Evolutionary conservation across 768 basidiomycete genomes (phyloP).

Genomic region (Leucosporidium scottii): DNA sequence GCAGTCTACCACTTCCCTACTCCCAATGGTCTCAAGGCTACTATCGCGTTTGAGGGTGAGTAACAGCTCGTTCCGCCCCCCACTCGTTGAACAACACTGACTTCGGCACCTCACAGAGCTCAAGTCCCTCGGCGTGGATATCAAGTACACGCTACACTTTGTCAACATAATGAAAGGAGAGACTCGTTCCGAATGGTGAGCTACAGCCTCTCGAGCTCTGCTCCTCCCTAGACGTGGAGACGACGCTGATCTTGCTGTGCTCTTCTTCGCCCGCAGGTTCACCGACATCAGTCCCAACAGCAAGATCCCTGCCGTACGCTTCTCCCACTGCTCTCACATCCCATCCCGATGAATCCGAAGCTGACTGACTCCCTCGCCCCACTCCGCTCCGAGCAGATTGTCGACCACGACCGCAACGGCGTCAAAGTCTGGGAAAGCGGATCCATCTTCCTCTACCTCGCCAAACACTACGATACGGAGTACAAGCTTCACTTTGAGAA

Average conservation of each 20-base stretch:
- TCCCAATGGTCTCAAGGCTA: constrained; percentile 24
- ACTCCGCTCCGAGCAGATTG: constrained; percentile 13
- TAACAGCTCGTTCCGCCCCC: neutral
- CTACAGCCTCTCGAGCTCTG: neutral
- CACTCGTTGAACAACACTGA: neutral
- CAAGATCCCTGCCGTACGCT: constrained; percentile 40
- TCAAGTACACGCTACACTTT: constrained; percentile 41
- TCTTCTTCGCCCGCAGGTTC: neutral
- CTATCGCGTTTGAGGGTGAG: constrained; percentile 23
- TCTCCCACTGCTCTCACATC: neutral
- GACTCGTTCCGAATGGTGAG: constrained; percentile 59
- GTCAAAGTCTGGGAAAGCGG: constrained; percentile 48
- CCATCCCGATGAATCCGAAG: neutral
- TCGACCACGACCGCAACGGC: constrained; percentile 39
- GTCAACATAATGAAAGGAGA: constrained; percentile 68
- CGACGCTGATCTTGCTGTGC: too few species aligned
- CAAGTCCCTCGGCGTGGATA: constrained; percentile 2
- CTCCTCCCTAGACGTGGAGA: neutral
- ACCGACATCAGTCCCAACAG: constrained; percentile 39
- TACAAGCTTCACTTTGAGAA: constrained; percentile 44
- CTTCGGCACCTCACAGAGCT: constrained; percentile 2
- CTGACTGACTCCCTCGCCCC: neutral
- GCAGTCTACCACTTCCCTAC: constrained; percentile 18
- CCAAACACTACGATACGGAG: constrained; percentile 72
- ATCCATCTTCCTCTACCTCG: constrained; percentile 70